Evolutionary conservation across 306 rosid species (phyloP), one percentile per base, ranked within the genome.

Genomic region (Vigna trinervia): DNA sequence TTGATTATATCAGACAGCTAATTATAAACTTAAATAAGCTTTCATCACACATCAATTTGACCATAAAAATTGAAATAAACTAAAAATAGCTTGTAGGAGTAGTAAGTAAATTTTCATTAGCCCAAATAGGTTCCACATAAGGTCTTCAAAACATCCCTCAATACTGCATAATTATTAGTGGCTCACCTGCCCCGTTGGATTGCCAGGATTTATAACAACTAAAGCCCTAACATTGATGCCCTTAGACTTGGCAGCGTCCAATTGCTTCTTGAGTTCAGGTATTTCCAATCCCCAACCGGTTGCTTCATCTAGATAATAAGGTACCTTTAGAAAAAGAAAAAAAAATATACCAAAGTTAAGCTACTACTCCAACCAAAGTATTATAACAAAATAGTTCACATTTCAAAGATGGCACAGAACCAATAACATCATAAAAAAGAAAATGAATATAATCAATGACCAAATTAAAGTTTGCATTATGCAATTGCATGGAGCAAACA

Each of bases 161-260:
- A 63, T 14, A 54, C 48, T 56, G 22, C 50, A 77, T 75, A 26
- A 47, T 57, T 73, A 60, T 12, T 73, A 38, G 41, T 59, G 26
- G 48, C 84, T 77, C 79, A 93, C 97, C 97, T 94, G 98, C 71
- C 98, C 99, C 0, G 99, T 95, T 61, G 99, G 99, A 77, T 95
- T 95, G 67, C 99, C 99, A 0, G 99, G 99, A 72, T 95, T 95
- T 75, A 95, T 95, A 69, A 95, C 99, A 64, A 84, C 99, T 87
- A 95, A 82, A 76, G 97, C 99, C 86, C 97, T 89, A 51, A 91
- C 96, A 51, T 34, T 82, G 77, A 95, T 82, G 62, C 97, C 97
- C 81, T 88, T 89, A 66, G 97, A 86, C 88, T 82, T 95, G 81
- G 97, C 93, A 64, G 48, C 83, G 51, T 84, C 91, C 78, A 91